A percentile compares a stretch with the other conserved stretches of the same genome.
phyloP scores from a whole-genome alignment of 495 filamentous ascomycete species.

The Podospora conica region DNA sequence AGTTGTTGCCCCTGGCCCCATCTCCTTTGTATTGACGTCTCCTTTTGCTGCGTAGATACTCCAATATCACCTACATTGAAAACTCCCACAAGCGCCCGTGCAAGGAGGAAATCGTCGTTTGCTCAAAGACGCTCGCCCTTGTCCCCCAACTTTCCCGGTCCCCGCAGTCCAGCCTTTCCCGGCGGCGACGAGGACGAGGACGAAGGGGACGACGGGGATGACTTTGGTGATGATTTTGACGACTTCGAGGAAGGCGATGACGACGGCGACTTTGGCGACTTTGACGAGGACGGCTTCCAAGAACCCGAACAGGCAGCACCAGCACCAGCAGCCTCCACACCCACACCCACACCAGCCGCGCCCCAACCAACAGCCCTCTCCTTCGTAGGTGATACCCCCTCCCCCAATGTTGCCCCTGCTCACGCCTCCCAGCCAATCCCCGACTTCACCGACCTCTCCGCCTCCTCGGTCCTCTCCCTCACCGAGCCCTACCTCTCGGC shows the following conservation, averaged over 20 bases:
- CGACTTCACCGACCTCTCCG: constrained; percentile 59
- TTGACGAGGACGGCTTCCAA: constrained; percentile 75
- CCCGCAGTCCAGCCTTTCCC: constrained; percentile 4
- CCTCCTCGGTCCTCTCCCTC: constrained; percentile 45
- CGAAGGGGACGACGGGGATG: constrained; percentile 17
- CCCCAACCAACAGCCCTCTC: constrained; percentile 38
- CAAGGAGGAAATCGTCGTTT: constrained; percentile 35
- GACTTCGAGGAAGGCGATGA: constrained; percentile 84
- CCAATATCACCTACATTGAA: constrained; percentile 33
- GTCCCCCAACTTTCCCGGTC: constrained; percentile 9
- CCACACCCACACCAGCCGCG: constrained; percentile 11
- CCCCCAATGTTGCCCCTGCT: background rate
- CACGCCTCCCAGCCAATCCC: constrained; percentile 52
- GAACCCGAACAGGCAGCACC: constrained; percentile 47
- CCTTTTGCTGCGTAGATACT: constrained; percentile 32
- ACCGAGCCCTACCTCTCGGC: constrained; percentile 49
- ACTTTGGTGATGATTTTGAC: constrained; percentile 87
- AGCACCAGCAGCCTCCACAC: constrained; percentile 38
- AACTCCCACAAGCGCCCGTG: constrained; percentile 19
- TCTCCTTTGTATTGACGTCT: constrained; percentile 30
- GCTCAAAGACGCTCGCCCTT: constrained; percentile 15
- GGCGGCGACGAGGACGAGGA: background rate
- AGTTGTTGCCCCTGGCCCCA: constrained; percentile 5
- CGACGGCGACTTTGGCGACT: constrained; percentile 79
- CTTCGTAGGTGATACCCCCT: constrained; percentile 35